phyloP scores from a whole-genome alignment of 1,284 basidiomycete species.

The Grifola frondosa region DNA sequence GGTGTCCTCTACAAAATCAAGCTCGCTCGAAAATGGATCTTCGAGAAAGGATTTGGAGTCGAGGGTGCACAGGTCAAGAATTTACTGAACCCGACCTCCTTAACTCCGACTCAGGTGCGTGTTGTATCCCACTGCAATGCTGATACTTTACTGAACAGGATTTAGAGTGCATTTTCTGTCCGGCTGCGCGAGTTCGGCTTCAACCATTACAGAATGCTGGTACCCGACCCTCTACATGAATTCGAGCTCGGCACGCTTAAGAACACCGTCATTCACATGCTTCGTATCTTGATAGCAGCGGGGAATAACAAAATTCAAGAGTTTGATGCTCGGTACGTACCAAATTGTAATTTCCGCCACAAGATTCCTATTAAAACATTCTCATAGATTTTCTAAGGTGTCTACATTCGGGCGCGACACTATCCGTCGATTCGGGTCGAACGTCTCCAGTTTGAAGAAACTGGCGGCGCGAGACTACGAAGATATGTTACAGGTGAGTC shows the following conservation, averaged over 20 bases:
- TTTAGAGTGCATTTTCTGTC: conserved; percentile 29
- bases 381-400: conserved; percentile 18
- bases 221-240: conserved; percentile 39
- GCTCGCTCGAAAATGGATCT: conserved; percentile 14
- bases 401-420: conserved; percentile 28
- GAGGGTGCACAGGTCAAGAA: conserved; percentile 3
- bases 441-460: conserved; percentile 27
- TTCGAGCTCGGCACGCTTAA: conserved; percentile 39
- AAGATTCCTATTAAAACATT: conserved; percentile 11
- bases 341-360: not conserved
- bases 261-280: conserved; percentile 5
- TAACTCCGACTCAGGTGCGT: conserved; percentile 6
- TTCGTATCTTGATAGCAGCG: conserved; percentile 9
- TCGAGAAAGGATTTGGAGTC: conserved; percentile 9
- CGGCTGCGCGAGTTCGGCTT: conserved; percentile 18
- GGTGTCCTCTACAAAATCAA: conserved; percentile 1
- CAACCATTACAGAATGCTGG: conserved; percentile 31
- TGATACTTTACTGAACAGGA: not conserved
- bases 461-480: conserved; percentile 31
- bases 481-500: conserved; percentile 30
- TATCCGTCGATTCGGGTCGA: conserved; percentile 25
- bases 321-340: conserved; percentile 21
- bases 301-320: conserved; percentile 3
- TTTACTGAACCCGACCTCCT: conserved; percentile 12
- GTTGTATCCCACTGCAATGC: not conserved